Base-by-base conservation (phyloP, 2,329 filamentous ascomycete genomes). In the Saccharata proteae region DNA sequence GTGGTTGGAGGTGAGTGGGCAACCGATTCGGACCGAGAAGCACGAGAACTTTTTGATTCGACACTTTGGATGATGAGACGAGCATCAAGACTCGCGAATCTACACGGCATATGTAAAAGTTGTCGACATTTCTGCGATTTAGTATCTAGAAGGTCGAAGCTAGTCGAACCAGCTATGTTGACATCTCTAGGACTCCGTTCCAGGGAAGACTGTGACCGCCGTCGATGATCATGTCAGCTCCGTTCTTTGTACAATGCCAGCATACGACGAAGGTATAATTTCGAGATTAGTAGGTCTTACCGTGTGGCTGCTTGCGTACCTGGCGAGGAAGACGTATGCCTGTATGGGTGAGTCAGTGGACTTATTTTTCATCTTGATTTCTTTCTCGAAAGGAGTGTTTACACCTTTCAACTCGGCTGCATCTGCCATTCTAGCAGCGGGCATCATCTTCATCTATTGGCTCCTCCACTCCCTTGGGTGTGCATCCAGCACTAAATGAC, bases 281-380 rank as follows among this genome's bases (percentile, higher is more conserved):
- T 10, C 4, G 4, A 4, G n/a, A n/a, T n/a, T 4, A 18, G 11
- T 12, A 10, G n/a, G 16, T 3, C 24, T 28, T 28, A 33, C 31
- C 33, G 31, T 35, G 12, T 35, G 31, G n/a, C 16, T 35, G 23
- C 33, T 35, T 11, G 33, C 33, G 15, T 35, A 27, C 18, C 33
- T 35, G 2, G 33, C 33, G 22, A 35, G 20, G 28, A 35, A 35
- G 15, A 35, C 33, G 4, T 35, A 35, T 3, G 28, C 33, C 29
- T 31, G 16, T 6, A 8, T 6, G n/a, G n/a, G n/a, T n/a, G n/a
- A n/a, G n/a, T n/a, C n/a, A n/a, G n/a, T n/a, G n/a, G n/a, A n/a
- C 6, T 11, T 4, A 19, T 13, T 9, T 19, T 10, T 16, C 9
- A 14, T 1, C 15, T n/a, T 21, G 19, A 21, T 7, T n/a, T 7